phyloP scores from a whole-genome alignment of 768 basidiomycete species.

The Lactifluus subvellereus region DNA sequence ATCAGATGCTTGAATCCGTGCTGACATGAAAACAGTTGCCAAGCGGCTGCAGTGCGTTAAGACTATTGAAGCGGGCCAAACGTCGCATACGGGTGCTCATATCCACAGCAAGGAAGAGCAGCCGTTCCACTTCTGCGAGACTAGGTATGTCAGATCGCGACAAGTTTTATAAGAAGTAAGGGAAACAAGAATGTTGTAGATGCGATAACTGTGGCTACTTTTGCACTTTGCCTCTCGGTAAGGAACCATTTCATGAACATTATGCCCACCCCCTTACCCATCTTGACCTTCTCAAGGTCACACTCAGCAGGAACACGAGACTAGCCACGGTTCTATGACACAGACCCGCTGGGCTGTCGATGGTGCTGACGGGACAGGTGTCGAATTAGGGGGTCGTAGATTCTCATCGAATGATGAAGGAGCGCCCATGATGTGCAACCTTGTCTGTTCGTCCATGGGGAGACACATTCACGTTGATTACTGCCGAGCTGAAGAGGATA shows the following conservation, averaged over 20 bases:
- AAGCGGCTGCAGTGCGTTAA: constrained; percentile 48
- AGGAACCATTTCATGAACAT: neutral
- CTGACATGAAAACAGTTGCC: constrained; percentile 33
- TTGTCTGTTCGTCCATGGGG: constrained; percentile 50
- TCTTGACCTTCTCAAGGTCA: constrained; percentile 40
- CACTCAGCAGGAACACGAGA: constrained; percentile 55
- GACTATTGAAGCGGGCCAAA: constrained; percentile 39
- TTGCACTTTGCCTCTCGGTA: constrained; percentile 53
- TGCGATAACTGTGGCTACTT: constrained; percentile 54
- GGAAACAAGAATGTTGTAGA: constrained; percentile 27
- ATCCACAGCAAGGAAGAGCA: constrained; percentile 41
- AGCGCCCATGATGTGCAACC: constrained; percentile 58
- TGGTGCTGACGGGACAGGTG: constrained; percentile 41
- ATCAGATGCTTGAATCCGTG: neutral
- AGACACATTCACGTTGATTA: constrained; percentile 54
- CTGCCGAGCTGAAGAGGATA: constrained; percentile 39
- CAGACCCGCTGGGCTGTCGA: constrained; percentile 52
- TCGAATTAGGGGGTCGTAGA: constrained; percentile 52
- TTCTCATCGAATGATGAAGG: constrained; percentile 52
- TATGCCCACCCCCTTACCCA: neutral
- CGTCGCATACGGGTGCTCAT: constrained; percentile 44
- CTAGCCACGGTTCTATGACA: constrained; percentile 59
- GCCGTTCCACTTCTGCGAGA: constrained; percentile 52
- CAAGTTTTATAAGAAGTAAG: neutral
- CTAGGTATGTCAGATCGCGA: constrained; percentile 31